Evolutionary conservation across 345 rosid genomes (phyloP).

Genomic region (Excoecaria cochinchinensis): DNA sequence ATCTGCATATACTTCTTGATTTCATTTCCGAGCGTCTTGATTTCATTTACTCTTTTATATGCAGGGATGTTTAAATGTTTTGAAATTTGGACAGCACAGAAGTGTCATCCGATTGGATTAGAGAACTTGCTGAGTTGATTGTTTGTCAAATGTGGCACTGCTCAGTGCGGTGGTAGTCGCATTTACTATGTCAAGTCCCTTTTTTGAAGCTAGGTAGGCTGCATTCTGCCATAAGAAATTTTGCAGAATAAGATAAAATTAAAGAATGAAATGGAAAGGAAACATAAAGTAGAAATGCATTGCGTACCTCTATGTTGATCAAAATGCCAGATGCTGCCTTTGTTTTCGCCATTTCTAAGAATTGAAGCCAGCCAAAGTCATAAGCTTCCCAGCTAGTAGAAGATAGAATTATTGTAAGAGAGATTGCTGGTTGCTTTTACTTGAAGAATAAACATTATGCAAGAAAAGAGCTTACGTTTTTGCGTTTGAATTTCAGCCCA

Average conservation of each 20-base stretch:
- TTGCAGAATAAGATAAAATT: background rate
- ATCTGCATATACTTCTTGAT: conserved; percentile 67
- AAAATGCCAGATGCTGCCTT: conserved; percentile 70
- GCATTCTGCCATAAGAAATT: conserved; percentile 54
- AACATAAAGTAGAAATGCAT: background rate
- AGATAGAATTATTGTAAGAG: background rate
- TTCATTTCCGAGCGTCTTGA: conserved; percentile 48
- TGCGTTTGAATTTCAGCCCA: conserved; percentile 84
- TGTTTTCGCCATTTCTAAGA: conserved; percentile 68
- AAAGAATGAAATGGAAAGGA: background rate
- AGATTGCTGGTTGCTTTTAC: background rate
- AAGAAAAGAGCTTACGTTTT: conserved; percentile 45
- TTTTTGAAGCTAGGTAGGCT: conserved; percentile 77
- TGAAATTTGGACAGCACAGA: conserved; percentile 61
- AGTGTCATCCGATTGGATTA: conserved; percentile 75
- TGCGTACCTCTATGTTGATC: conserved; percentile 62
- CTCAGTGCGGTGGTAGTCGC: conserved; percentile 48
- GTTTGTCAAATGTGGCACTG: conserved; percentile 65
- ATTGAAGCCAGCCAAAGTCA: conserved; percentile 57
- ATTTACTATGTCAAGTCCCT: conserved; percentile 60
- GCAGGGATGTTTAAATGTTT: conserved; percentile 43
- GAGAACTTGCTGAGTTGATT: conserved; percentile 61
- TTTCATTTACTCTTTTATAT: conserved; percentile 57
- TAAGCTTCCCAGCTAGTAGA: conserved; percentile 81
- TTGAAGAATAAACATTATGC: background rate